Percentiles rank a stretch among this genome's conserved stretches.
Evolutionary conservation across 1,139 yeast genomes (phyloP).

Genomic region (Casaregolazyma suthepensis): DNA sequence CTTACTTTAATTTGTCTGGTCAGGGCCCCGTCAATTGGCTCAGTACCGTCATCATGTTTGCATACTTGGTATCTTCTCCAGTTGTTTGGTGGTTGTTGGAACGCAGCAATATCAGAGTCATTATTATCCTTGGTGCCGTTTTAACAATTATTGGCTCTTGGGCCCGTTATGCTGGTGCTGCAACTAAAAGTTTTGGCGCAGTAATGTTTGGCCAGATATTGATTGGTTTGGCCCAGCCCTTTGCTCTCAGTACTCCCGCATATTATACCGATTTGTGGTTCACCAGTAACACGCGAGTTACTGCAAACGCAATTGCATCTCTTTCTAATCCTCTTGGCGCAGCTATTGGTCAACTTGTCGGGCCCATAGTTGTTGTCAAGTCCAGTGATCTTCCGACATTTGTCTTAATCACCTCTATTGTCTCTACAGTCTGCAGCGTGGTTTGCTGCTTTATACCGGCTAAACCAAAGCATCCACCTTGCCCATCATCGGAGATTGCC

Average conservation of each 20-base stretch:
- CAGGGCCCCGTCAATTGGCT: slow-evolving; percentile 35
- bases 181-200: slow-evolving; percentile 24
- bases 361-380: slow-evolving; percentile 30
- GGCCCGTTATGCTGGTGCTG: slow-evolving; percentile 32
- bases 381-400: slow-evolving; percentile 24
- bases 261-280: slow-evolving; percentile 34
- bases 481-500: slow-evolving; percentile 29
- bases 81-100: slow-evolving; percentile 24
- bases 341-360: slow-evolving; percentile 35
- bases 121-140: slow-evolving; percentile 25
- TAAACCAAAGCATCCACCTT: slow-evolving; percentile 29
- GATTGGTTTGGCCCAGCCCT: slow-evolving; percentile 35
- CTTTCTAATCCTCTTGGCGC: slow-evolving; percentile 35
- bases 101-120: slow-evolving; percentile 21
- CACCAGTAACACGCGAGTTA: slow-evolving; percentile 31
- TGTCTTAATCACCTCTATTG: slow-evolving; percentile 27
- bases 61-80: slow-evolving; percentile 30
- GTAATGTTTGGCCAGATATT: slow-evolving; percentile 34
- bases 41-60: slow-evolving; percentile 31
- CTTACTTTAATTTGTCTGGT: slow-evolving; percentile 23
- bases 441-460: slow-evolving; percentile 25
- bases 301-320: slow-evolving; percentile 35
- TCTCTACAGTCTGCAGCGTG: slow-evolving; percentile 24
- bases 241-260: slow-evolving; percentile 32
- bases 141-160: slow-evolving; percentile 30